phyloP scores from a whole-genome alignment of 805 yeast species.

The Saturnispora serradocipensis region DNA sequence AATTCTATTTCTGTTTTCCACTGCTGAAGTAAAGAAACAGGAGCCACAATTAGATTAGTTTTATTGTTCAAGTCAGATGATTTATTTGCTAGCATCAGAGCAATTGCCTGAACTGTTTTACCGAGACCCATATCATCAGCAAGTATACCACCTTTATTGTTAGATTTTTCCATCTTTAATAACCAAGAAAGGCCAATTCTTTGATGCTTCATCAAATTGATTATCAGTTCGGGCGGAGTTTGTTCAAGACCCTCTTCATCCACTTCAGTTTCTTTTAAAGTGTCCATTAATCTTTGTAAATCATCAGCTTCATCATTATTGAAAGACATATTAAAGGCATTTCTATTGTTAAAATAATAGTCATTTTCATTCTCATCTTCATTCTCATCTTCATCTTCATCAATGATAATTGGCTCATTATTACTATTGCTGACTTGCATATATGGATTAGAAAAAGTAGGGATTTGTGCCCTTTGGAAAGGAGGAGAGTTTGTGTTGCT shows the following conservation, averaged over 20 bases:
- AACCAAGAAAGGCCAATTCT: constrained; percentile 81
- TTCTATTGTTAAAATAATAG: background rate
- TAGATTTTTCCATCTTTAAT: constrained; percentile 52
- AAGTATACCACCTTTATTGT: constrained; percentile 55
- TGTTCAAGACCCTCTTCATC: constrained; percentile 39
- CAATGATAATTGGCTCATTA: background rate
- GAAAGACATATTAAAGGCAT: background rate
- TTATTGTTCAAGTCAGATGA: constrained; percentile 27
- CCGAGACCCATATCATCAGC: constrained; percentile 85
- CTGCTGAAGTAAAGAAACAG: constrained; percentile 77
- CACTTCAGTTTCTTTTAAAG: constrained; percentile 43
- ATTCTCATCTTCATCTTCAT: constrained; percentile 7
- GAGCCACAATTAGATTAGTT: constrained; percentile 76
- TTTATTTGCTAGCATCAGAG: constrained; percentile 43
- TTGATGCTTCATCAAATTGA: constrained; percentile 52
- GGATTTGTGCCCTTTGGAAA: constrained; percentile 1
- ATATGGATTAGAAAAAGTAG: background rate
- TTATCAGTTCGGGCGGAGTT: constrained; percentile 60
- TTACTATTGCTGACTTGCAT: background rate
- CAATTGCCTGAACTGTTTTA: constrained; percentile 62
- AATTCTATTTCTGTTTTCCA: constrained; percentile 74
- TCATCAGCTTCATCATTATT: constrained; percentile 17
- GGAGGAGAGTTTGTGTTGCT: constrained; percentile 3
- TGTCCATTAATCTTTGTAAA: constrained; percentile 20
- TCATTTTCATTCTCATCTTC: background rate